Evolutionary conservation across 2,329 filamentous ascomycete species (phyloP), one percentile per base, ranked within the genome.

Genomic region (Fusarium denticulatum): DNA sequence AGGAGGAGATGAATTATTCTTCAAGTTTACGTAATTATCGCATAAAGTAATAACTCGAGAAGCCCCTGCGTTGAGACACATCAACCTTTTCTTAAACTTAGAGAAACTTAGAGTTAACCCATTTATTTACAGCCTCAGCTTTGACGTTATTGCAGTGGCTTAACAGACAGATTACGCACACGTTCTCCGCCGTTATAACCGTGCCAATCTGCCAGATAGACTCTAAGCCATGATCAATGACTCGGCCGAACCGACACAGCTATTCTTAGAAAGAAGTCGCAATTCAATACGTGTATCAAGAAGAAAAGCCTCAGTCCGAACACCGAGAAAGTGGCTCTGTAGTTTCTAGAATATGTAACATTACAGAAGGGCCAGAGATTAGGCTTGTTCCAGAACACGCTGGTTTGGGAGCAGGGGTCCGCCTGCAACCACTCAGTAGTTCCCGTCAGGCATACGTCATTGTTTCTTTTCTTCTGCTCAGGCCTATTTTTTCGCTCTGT

Each of bases 361-460:
- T 59, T 59, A 34, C 16, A 56, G 26, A 36, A 40, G 45, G 40
- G 32, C 16, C 30, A 57, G 60, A 36, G 37, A 16, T 36, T 36
- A 67, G 70, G 49, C 30, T 61, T 43, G 60, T 67, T 58, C 49
- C 39, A 63, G 45, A 71, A 73, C n/a, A 40, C 53, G 26, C 62
- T 60, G 56, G 46, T 46, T 56, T 40, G 10, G 32, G 57, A 50
- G 42, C 67, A 73, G 64, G 71, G 71, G 46, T 58, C 28, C 39
- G 56, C 67, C 71, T 74, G 47, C 64, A 68, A 72, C 66, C 58
- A 72, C 57, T 70, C 61, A 53, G 56, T 49, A 55, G 45, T 34
- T 62, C 50, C 50, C 65, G 58, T 73, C 50, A 74, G 53, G 52
- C 34, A 67, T 75, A 77, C 75, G 75, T 76, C 75, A 76, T 64